Base-by-base conservation (phyloP, 257 asterid species). In the Catharanthus roseus region DNA sequence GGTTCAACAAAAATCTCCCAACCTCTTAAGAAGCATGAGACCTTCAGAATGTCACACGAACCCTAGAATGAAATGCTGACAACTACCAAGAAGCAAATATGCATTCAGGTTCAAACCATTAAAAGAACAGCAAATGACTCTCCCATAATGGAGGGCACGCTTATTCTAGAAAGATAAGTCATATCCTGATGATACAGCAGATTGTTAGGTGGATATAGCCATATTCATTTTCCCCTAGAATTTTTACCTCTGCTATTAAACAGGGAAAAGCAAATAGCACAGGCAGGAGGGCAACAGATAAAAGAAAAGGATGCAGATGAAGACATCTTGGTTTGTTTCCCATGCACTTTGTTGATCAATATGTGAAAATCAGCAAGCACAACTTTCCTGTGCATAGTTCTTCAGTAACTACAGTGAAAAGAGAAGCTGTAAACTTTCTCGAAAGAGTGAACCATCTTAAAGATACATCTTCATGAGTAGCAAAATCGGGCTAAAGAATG, bases 1-100 rank as follows among this genome's bases (percentile, higher is more conserved):
- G 26, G 65, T 38, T 58, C 47, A 74, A 73, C 5, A 13, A 39
- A 49, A 9, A 74, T 55, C 13, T 47, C 31, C 53, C 4, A 57
- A 34, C n/a, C 51, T 33, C 19, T 38, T 5, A n/a, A 39, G 36
- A 42, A 33, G 60, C 60, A 19, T 10, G 36, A 24, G 41, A 13
- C 47, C 57, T 51, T 61, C 3, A 5, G 53, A 44, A 26, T 0
- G 38, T 6, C 31, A 42, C 10, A 57, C n/a, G 29, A 72, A 23
- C 15, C n/a, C 50, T 23, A 21, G 61, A 12, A 54, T 54, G 49
- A 29, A 31, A 5, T 28, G 45, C 67, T 33, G 24, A 33, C 24
- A 29, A 31, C 16, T 41, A 28, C 9, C 39, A 33, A 44, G 42
- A 56, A 55, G 66, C 23, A 15, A 19, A 55, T 26, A 21, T 19